A percentile compares a stretch with the other conserved stretches of the same genome.
These are phyloP conservation scores for Hanseniaspora thailandica DNA, from an alignment of 805 yeast genomes.

Conservation along the genomic window DNA sequence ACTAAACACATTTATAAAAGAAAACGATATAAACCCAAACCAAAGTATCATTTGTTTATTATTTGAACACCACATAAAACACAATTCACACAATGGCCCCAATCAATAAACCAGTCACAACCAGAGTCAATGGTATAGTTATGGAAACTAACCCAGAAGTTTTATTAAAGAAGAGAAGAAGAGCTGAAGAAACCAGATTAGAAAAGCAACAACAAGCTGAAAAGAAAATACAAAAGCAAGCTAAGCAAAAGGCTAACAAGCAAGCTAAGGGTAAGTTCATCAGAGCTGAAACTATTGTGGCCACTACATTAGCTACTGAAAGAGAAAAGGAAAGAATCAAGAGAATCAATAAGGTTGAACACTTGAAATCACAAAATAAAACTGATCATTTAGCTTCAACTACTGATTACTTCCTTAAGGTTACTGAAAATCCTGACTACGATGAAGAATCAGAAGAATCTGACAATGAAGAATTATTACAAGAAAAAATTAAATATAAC, in stretches of 20 bases:
- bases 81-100: constrained; percentile 3
- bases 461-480: constrained; percentile 22
- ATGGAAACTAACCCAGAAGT: constrained; percentile 64
- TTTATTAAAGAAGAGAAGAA: constrained; percentile 65
- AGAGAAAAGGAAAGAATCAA: constrained; percentile 59
- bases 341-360: constrained; percentile 47
- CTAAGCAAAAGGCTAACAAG: constrained; percentile 34
- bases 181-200: constrained; percentile 59
- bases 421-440: constrained; percentile 21
- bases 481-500: constrained; percentile 29
- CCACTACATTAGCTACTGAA: constrained; percentile 50
- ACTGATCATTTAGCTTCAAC: constrained; percentile 24
- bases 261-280: constrained; percentile 43
- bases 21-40: neutral
- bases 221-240: constrained; percentile 37
- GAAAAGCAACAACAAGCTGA: constrained; percentile 60
- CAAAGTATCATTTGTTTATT: neutral
- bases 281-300: constrained; percentile 64
- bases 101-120: constrained; percentile 11
- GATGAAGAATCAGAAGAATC: constrained; percentile 22
- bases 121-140: constrained; percentile 13
- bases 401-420: constrained; percentile 28
- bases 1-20: neutral
- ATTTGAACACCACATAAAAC: neutral
- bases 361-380: constrained; percentile 25